Evolutionary conservation across 2,329 filamentous ascomycete genomes (phyloP), one percentile per base, ranked within the genome.

Genomic region (Chaetomiaceae sp.): DNA sequence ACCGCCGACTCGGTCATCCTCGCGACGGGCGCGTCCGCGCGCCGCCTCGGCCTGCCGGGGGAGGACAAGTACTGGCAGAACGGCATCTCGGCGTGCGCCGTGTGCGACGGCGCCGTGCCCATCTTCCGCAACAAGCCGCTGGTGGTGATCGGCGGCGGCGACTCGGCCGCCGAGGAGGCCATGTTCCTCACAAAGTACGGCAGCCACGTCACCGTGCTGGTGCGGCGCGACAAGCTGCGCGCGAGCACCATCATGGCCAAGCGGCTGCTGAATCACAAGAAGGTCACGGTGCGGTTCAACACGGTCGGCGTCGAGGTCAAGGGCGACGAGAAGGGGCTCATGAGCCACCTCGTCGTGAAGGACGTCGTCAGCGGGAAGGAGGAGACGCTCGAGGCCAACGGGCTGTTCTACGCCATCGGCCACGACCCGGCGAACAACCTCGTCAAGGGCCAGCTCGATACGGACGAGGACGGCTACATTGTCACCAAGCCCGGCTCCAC

Each of bases 171-270:
- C 25, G 95, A 99, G 75, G 94, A 99, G 81, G 91, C 91, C 53
- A 87, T 96, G 64, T 99, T 96, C 77, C 76, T 99, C 64, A 96
- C 94, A 58, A 99, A 97, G 80, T 99, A 97, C 76, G 94, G 88
- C 60, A 90, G 85, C 73, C 90, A 94, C 71, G 92, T 99, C 58
- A 95, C 89, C 19, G 94, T 99, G 6, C 81, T 99, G 33, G 95
- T 99, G 54, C 84, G 94, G 61, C 86, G 83, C 65, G 91, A 95
- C 68, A 82, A 87, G 69, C 81, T 99, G 60, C 84, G 94, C 56
- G 94, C 94, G 40, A 89, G 84, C 73, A 90, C 86, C 75, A 89
- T 92, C 65, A 99, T 99, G 87, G 91, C 91, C 42, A 88, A 87
- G 65, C 82, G 94, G 56, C 75, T 99, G 64, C 76, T 91, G 56